Conservation (phyloP, 2,329 filamentous ascomycete genomes). For the Orbilia brochopaga region DNA sequence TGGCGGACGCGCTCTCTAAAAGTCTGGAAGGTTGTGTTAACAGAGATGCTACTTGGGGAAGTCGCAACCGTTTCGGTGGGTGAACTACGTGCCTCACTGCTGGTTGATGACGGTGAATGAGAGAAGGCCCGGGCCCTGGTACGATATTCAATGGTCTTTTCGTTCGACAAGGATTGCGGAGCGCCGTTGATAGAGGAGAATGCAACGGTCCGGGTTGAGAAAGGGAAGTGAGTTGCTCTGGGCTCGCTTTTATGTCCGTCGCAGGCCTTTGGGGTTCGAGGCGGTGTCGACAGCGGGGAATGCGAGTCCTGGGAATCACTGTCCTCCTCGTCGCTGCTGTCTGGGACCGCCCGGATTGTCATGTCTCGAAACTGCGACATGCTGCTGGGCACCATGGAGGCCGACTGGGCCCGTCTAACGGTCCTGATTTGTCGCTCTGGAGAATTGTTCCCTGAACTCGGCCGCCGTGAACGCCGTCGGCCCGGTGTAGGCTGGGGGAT, state of each 20-base stretch:
- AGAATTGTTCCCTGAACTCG: constrained; percentile 36
- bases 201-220: constrained; percentile 20
- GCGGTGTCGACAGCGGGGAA: constrained; percentile 40
- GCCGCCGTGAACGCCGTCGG: constrained; percentile 15
- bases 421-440: constrained; percentile 32
- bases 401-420: constrained; percentile 38
- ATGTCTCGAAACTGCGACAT: constrained; percentile 41
- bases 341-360: constrained; percentile 36
- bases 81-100: constrained; percentile 11
- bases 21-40: constrained; percentile 23
- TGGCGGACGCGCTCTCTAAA: constrained; percentile 24
- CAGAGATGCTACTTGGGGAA: constrained; percentile 17
- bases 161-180: constrained; percentile 21
- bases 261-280: constrained; percentile 32
- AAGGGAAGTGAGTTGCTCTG: constrained; percentile 22
- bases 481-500: constrained; percentile 13
- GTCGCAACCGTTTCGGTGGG: constrained; percentile 11
- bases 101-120: constrained; percentile 41
- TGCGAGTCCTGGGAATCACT: constrained; percentile 13
- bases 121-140: constrained; percentile 27
- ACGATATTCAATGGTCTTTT: constrained; percentile 41
- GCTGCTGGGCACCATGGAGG: constrained; percentile 33
- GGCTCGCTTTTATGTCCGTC: constrained; percentile 17
- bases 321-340: constrained; percentile 26
- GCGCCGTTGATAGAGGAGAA: constrained; percentile 13